Evolutionary conservation across 768 basidiomycete genomes (phyloP), one percentile per base, ranked within the genome.

Genomic region (Rhodosporidiobolus odoratus): DNA sequence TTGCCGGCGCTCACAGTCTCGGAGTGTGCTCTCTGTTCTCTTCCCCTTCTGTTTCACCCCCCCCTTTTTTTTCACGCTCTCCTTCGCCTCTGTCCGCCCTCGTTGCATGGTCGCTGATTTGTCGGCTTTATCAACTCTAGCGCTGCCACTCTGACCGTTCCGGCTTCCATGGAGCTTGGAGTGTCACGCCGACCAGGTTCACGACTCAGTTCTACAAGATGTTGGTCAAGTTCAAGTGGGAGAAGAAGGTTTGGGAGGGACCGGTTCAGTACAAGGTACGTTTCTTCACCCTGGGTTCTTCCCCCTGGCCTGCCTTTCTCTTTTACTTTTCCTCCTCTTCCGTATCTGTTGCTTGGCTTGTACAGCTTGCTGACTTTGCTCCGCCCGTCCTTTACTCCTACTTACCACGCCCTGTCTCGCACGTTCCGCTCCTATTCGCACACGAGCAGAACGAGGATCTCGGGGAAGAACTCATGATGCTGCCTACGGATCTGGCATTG

Each of bases 1-100:
- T 97, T 72, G 86, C 86, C 30, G 95, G 95, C 71, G 93, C 91
- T 38, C 95, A 99, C 78, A 91, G 91, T 68, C 87, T 99, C 60
- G 95, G 96, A 27, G 90, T 72, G 30, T n/a, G 66, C 60, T 7
- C 23, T 30, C 48, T 45, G n/a, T n/a, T 62, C 10, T 35, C 21
- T 35, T 62, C 50, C 21, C 21, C 34, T 48, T 43, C 52, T 43
- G 8, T 43, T 21, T 57, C 53, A 25, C 7, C 50, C 15, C 25
- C 40, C 7, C 27, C 10, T 30, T 23, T 38, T 8, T 3, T n/a
- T 35, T 58, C 40, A 45, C 62, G 19, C 16, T 16, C 15, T 25
- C 48, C 21, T 53, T 53, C 27, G 12, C 37, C 27, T 21, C 16
- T 41, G 17, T 32, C 25, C n/a, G 15, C 12, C 10, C 13, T 8